A percentile compares a stretch with the other conserved stretches of the same genome.
Evolutionary conservation across 139 green algal species (phyloP).

Genomic region (Chlamydomonas sp.): DNA sequence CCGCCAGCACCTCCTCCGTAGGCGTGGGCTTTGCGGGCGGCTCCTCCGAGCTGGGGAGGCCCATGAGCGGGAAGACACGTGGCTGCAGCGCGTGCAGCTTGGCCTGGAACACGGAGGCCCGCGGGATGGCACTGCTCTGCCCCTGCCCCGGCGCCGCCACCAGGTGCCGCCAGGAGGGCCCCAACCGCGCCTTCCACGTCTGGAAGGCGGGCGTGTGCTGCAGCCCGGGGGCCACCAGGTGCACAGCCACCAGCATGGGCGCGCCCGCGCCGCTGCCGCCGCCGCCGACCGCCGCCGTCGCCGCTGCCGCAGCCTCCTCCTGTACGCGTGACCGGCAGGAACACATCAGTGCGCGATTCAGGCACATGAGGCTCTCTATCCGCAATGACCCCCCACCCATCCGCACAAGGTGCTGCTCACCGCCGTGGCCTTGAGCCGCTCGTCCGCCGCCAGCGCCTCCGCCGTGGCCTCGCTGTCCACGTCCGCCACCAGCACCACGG

Average conservation of each 20-base stretch:
- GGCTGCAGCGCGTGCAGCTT: conserved; percentile 79
- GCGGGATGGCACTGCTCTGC: background rate
- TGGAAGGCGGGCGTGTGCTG: conserved; percentile 46
- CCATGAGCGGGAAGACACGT: conserved; percentile 72
- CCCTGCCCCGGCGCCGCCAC: conserved; percentile 34
- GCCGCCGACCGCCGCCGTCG: background rate
- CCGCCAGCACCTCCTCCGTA: background rate
- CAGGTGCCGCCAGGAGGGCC: conserved; percentile 53
- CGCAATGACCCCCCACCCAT: background rate
- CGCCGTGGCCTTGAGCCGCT: background rate
- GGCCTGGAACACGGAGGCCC: conserved; percentile 54
- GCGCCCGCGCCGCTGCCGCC: background rate
- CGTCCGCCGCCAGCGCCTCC: conserved; percentile 37
- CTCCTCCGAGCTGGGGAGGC: background rate
- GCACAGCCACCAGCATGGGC: conserved; percentile 47
- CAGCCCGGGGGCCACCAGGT: conserved; percentile 70
- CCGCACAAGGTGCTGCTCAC: background rate
- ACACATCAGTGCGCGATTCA: background rate
- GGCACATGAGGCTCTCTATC: background rate
- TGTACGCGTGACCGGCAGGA: background rate
- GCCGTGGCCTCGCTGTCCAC: conserved; percentile 71
- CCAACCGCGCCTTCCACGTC: conserved; percentile 40
- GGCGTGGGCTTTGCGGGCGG: background rate
- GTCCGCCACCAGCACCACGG: conserved; percentile 88
- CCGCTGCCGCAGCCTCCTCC: background rate